Conservation (phyloP, 2,329 filamentous ascomycete species). For the Trichoderma brevicompactum region DNA sequence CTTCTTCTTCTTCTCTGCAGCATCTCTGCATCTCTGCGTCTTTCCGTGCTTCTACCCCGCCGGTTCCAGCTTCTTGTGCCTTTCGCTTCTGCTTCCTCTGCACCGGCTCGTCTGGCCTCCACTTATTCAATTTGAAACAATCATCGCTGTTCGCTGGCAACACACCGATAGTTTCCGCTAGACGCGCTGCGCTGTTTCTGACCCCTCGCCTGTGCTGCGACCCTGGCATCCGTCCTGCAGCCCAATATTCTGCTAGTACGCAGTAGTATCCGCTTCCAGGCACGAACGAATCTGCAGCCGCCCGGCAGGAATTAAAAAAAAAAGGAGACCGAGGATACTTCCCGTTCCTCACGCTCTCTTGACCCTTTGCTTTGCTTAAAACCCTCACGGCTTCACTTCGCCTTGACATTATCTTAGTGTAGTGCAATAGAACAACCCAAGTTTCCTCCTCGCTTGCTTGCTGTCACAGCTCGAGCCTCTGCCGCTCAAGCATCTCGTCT, state of each 20-base stretch:
- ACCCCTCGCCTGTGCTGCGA: slow-evolving; percentile 17
- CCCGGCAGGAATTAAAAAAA: slow-evolving; percentile 10
- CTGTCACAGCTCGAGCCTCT: slow-evolving; percentile 11
- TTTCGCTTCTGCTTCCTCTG: slow-evolving; percentile 19
- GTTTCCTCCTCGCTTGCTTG: slow-evolving; percentile 10
- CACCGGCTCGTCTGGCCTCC: slow-evolving; percentile 22
- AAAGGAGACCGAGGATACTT: slow-evolving; percentile 9
- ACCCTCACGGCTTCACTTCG: slow-evolving; percentile 12
- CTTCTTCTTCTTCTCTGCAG: not conserved
- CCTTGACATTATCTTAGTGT: slow-evolving; percentile 28
- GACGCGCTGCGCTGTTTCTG: slow-evolving; percentile 27
- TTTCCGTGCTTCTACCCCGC: slow-evolving; percentile 20
- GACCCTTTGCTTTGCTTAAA: slow-evolving; percentile 5
- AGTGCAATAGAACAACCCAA: slow-evolving; percentile 29
- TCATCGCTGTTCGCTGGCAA: slow-evolving; percentile 22
- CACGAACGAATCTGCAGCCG: slow-evolving; percentile 27
- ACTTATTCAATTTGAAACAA: slow-evolving; percentile 16
- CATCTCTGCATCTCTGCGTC: slow-evolving; percentile 20
- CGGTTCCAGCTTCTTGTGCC: slow-evolving; percentile 18
- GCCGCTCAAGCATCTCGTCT: slow-evolving; percentile 3
- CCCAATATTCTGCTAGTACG: slow-evolving; percentile 27
- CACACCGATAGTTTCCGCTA: slow-evolving; percentile 28
- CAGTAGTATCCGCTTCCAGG: slow-evolving; percentile 27
- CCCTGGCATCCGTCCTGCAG: slow-evolving; percentile 22
- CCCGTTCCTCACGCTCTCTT: slow-evolving; percentile 6